Evolutionary conservation across 2,329 filamentous ascomycete species (phyloP).

Genomic region (Botrytis aclada): DNA sequence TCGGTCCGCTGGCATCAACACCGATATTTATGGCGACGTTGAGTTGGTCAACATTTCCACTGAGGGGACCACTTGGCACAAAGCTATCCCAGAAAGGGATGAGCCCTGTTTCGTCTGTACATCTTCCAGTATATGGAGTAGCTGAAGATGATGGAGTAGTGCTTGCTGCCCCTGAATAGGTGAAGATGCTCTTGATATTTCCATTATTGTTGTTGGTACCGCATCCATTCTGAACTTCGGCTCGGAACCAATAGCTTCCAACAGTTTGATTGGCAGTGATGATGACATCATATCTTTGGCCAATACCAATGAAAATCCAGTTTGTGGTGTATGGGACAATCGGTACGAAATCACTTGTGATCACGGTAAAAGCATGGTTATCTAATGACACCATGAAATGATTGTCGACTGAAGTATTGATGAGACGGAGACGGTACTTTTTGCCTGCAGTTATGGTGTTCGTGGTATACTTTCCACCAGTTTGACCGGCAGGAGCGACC

Average conservation of each 20-base stretch:
- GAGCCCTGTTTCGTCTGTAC: slow-evolving; percentile 17
- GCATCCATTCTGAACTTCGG: slow-evolving; percentile 17
- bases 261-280: slow-evolving; percentile 44
- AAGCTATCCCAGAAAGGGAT: slow-evolving; percentile 20
- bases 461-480: slow-evolving; percentile 22
- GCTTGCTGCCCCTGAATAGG: slow-evolving; percentile 18
- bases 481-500: background rate
- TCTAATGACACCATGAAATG: slow-evolving; percentile 48
- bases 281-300: slow-evolving; percentile 46
- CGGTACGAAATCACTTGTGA: slow-evolving; percentile 56
- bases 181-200: slow-evolving; percentile 21
- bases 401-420: slow-evolving; percentile 46
- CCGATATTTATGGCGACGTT: slow-evolving; percentile 18
- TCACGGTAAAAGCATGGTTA: slow-evolving; percentile 55
- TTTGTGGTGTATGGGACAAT: slow-evolving; percentile 51
- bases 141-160: slow-evolving; percentile 16
- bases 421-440: slow-evolving; percentile 46
- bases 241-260: slow-evolving; percentile 54
- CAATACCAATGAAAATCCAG: slow-evolving; percentile 41
- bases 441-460: slow-evolving; percentile 26
- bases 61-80: slow-evolving; percentile 12
- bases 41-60: background rate
- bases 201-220: slow-evolving; percentile 16
- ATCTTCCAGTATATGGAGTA: slow-evolving; percentile 16
- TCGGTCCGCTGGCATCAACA: slow-evolving; percentile 15